Percentiles rank a stretch among this genome's conserved stretches.
Evolutionary conservation across 306 rosid species (phyloP).

Genomic region (Cicer arietinum): DNA sequence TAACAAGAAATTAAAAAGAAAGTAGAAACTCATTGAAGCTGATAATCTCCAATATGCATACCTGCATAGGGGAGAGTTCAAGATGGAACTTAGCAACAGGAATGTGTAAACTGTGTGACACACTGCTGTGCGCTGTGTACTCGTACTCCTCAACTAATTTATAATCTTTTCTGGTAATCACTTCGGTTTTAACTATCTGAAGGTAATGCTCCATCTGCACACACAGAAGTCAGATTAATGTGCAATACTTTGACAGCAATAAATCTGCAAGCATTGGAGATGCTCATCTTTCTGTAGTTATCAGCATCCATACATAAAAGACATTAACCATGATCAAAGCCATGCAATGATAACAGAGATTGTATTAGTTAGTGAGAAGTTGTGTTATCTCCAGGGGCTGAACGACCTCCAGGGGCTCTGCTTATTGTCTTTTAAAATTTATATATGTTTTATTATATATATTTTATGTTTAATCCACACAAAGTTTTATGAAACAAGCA

Average conservation of each 20-base stretch:
- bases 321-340: constrained; percentile 31
- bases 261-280: constrained; percentile 18
- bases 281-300: constrained; percentile 28
- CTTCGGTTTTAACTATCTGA: constrained; percentile 93
- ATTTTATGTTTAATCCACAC: no score
- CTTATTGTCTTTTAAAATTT: no score
- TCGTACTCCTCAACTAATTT: constrained; percentile 88
- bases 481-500: no score
- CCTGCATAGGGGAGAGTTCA: constrained; percentile 99
- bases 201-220: constrained; percentile 96
- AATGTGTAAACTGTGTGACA: constrained; percentile 65
- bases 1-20: constrained; percentile 19
- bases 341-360: constrained; percentile 25
- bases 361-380: constrained; percentile 28
- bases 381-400: neutral
- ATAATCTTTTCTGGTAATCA: constrained; percentile 61
- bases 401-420: neutral
- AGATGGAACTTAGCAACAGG: constrained; percentile 91
- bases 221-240: constrained; percentile 39
- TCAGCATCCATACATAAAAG: constrained; percentile 32
- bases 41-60: constrained; percentile 30
- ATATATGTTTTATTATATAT: no score
- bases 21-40: constrained; percentile 31
- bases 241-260: constrained; percentile 15
- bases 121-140: constrained; percentile 96